Evolutionary conservation across 2,329 filamentous ascomycete species (phyloP), one percentile per base, ranked within the genome.

Genomic region (Talaromyces sp.): DNA sequence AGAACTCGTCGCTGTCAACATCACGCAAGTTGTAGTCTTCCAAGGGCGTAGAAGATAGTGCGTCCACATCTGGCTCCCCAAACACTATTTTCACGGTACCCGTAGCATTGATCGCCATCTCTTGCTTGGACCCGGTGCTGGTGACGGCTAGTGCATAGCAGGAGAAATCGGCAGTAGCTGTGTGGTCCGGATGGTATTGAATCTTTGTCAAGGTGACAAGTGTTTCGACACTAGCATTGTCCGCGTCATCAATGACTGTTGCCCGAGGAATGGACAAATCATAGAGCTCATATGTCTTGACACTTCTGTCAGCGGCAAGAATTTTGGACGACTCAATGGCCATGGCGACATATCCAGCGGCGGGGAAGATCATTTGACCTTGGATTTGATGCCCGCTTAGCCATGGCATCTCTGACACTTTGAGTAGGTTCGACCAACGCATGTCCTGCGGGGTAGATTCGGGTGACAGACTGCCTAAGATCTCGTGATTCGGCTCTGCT

Each of bases 331-430:
- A 64, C 44, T 75, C 73, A 0, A 71, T 61, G 1, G 71, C 72
- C 31, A 70, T 71, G 1, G 64, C 66, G 5, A 73, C 60, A 40
- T 71, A 75, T 1, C 67, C 73, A 6, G 70, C 68, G 3, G 68
- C 71, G 3, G 73, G 73, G 42, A 73, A 73, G 7, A 74, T 66
- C 6, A 69, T 67, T 54, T 73, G 69, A 0, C 67, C 67, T 54
- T 75, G 73, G 1, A 78, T 62, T 37, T 68, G 66, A 46, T 77
- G 75, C 56, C 70, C 71, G 2, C 33, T 28, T 5, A 77, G 60
- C 75, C 75, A 77, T 1, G 71, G 66, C 6, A 75, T 64, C 55
- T 77, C 73, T 1, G 59, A 58, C 1, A 69, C 63, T 4, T 66
- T 61, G 5, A 77, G 63, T 35, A 70, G 64, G 40, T 74, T 74